Conservation (phyloP, 1,284 basidiomycete genomes). For the Schizopora paradoxa region DNA sequence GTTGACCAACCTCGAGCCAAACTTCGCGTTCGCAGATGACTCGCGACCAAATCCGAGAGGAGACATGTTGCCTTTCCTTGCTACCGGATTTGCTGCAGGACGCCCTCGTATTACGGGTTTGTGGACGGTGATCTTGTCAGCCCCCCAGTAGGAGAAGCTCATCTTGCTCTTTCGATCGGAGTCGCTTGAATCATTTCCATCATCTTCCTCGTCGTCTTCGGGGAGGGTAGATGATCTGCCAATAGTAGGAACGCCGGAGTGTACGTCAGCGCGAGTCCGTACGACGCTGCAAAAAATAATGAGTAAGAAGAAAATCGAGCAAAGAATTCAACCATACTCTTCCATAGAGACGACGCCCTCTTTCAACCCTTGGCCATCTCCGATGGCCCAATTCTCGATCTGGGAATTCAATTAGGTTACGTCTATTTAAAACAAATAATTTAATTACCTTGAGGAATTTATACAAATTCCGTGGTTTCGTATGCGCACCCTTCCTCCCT, state of each 20-base stretch:
- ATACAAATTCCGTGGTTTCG: conserved; percentile 86
- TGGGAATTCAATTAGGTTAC: conserved; percentile 27
- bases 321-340: conserved; percentile 50
- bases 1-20: conserved; percentile 62
- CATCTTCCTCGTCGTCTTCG: conserved; percentile 54
- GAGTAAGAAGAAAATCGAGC: conserved; percentile 10
- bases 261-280: conserved; percentile 57
- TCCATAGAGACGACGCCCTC: conserved; percentile 79
- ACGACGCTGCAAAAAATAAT: conserved; percentile 47
- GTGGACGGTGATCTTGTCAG: conserved; percentile 80
- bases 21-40: conserved; percentile 81
- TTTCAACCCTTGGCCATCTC: conserved; percentile 61
- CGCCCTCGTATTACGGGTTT: conserved; percentile 61
- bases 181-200: conserved; percentile 64
- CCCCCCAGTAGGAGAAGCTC: conserved; percentile 88
- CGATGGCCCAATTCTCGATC: conserved; percentile 89
- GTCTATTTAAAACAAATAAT: neutral
- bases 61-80: conserved; percentile 43
- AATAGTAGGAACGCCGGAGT: conserved; percentile 35
- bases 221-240: conserved; percentile 63
- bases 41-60: conserved; percentile 63
- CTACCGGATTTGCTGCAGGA: conserved; percentile 33
- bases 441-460: conserved; percentile 71
- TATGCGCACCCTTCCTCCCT: conserved; percentile 63
- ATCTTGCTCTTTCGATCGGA: conserved; percentile 85